Evolutionary conservation across 1,284 basidiomycete species (phyloP), one percentile per base, ranked within the genome.

Genomic region (Irpex lacteus): DNA sequence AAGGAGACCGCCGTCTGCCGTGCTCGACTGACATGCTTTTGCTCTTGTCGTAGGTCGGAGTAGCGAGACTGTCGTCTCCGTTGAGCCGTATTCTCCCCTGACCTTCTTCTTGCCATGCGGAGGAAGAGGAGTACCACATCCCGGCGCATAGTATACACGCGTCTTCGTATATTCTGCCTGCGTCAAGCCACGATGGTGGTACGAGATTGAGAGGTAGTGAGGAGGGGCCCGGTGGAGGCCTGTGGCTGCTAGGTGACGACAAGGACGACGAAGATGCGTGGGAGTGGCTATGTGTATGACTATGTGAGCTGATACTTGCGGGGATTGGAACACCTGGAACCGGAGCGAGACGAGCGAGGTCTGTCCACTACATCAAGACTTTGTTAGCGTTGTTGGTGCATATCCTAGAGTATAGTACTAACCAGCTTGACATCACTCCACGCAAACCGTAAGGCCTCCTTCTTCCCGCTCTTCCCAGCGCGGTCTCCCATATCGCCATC

Each of bases 401-500:
- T 26, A 34, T 6, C 40, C 21, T 37, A 50, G 53, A 49, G 15
- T 21, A 50, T 9, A 8, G 13, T 1, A 78, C 84, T 63, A 62
- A 90, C 89, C 59, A 92, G 76, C 75, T 85, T 85, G 49, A 92
- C 80, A 71, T 93, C 91, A 71, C 89, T 91, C 90, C 91, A 93
- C 1, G 90, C 85, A 70, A 91, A 92, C 56, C 88, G 82, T 13
- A 90, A 81, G 13, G 80, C 78, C 32, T 56, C 54, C 15, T 56
- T 56, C 54, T 56, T 56, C 34, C 54, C 54, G 19, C 34, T 56
- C 54, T 36, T 56, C 54, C 18, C 13, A 9, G 26, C 54, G 9
- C 8, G 9, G 54, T 19, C 8, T 19, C 15, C 13, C 15, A 15
- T 15, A 34, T 36, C 54, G 8, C 54, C 32, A 56, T 56, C 54